Evolutionary conservation across 768 basidiomycete genomes (phyloP), one percentile per base, ranked within the genome.

Genomic region (Jaapia argillacea): DNA sequence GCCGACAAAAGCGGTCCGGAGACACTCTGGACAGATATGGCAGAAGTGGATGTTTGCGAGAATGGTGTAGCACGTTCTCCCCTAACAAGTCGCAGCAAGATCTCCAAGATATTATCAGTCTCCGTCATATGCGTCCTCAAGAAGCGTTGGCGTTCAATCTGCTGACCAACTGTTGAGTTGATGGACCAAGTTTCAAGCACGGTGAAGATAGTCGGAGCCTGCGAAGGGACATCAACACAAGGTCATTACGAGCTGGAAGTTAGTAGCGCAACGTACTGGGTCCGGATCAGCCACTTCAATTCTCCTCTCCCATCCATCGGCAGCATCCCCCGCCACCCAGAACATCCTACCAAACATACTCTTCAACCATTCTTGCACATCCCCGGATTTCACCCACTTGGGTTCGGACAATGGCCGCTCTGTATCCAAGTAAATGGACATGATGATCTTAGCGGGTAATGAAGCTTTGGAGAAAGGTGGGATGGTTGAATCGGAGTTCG

Each of bases 341-440:
- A 87, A 86, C 81, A 85, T 85, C 27, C 85, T 70, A 2, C 86
- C 87, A 60, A 89, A 85, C 72, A 88, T 87, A 53, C 76, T 86
- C 60, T 79, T 78, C 53, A 89, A 65, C 93, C 93, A 98, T 28
- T 92, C 91, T 53, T 94, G 89, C 20, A 93, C 77, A 56, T 93
- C 87, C 24, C 94, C 94, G 5, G 85, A 83, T 61, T 91, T 89
- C 27, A 91, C 90, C 96, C 94, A 99, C 59, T 90, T 86, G 5
- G 96, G 91, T 59, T 97, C 92, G 13, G 91, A 92, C 25, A 98
- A 65, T 0, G 96, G 96, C 45, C 85, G 79, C 24, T 75, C 77
- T 45, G 77, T 86, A 60, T 99, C 94, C 48, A 98, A 74, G 63
- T 90, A 74, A 20, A 85, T 81, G 6, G 75, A 55, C 37, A 96